Conservation (phyloP, 495 filamentous ascomycete genomes). For the Lentithecium fluviatile region DNA sequence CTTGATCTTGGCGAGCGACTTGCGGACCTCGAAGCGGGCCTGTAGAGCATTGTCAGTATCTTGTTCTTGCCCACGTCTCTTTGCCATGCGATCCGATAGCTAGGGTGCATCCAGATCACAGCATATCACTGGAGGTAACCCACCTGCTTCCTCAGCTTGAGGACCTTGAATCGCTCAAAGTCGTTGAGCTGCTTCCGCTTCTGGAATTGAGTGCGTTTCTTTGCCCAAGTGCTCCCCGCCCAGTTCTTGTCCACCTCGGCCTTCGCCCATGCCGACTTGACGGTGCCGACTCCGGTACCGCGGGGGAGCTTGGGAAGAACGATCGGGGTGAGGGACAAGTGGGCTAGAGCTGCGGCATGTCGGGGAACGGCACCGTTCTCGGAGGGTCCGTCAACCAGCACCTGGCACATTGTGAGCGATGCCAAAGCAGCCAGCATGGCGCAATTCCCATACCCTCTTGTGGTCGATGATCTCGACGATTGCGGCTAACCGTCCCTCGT, state of each 20-base stretch:
- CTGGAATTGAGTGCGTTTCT: conserved; percentile 77
- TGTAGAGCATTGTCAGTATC: conserved; percentile 39
- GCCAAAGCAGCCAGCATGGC: conserved; percentile 4
- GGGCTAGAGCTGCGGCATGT: conserved; percentile 73
- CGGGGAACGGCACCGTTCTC: conserved; percentile 71
- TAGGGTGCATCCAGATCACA: too few species aligned
- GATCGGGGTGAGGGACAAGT: conserved; percentile 85
- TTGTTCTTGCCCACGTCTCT: too few species aligned
- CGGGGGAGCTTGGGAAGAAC: conserved; percentile 85
- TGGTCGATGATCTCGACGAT: conserved; percentile 99
- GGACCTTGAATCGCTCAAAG: conserved; percentile 99
- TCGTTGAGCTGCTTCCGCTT: conserved; percentile 89
- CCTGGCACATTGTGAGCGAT: conserved; percentile 59
- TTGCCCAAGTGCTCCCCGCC: conserved; percentile 81
- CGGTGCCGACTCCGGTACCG: conserved; percentile 74
- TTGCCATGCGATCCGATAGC: too few species aligned
- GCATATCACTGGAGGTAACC: conserved; percentile 34
- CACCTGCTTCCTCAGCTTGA: conserved; percentile 96
- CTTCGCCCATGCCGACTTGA: conserved; percentile 83
- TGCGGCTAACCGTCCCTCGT: conserved; percentile 78
- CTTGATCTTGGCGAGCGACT: conserved; percentile 78
- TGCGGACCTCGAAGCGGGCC: conserved; percentile 92
- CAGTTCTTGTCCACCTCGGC: conserved; percentile 86
- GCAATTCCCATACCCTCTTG: conserved; percentile 84
- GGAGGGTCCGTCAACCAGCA: conserved; percentile 91